Evolutionary conservation across 805 yeast genomes (phyloP).

Genomic region (Kazachstania africana): DNA sequence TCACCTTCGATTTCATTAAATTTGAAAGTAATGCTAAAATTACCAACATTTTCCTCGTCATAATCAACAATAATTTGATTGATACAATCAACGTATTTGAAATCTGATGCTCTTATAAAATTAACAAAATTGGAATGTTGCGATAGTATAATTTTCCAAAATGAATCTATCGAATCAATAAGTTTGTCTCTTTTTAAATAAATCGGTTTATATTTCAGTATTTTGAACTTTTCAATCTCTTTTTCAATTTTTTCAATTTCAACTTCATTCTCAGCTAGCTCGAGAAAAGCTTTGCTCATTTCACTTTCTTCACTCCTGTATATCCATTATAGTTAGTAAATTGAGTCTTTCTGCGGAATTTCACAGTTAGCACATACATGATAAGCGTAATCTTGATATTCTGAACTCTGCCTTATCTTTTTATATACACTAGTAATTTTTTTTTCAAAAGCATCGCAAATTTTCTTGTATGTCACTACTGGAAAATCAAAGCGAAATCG

Average conservation of each 20-base stretch:
- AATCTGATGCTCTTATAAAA: conserved; percentile 63
- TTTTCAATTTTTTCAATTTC: conserved; percentile 49
- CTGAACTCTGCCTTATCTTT: too few relatives aligned
- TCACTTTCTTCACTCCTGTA: background rate
- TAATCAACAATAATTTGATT: conserved; percentile 51
- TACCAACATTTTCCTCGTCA: conserved; percentile 32
- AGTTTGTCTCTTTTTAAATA: conserved; percentile 45
- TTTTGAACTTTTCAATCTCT: conserved; percentile 42
- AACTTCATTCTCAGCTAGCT: conserved; percentile 45
- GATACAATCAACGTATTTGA: conserved; percentile 58
- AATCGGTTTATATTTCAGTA: conserved; percentile 42
- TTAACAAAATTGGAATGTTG: conserved; percentile 80
- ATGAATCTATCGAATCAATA: conserved; percentile 39
- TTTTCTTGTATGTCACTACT: too few relatives aligned
- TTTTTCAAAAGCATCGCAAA: too few relatives aligned
- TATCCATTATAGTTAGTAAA: conserved; percentile 1
- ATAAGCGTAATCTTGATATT: too few relatives aligned
- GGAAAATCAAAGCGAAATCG: too few relatives aligned
- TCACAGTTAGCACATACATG: too few relatives aligned
- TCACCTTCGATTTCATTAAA: conserved; percentile 40
- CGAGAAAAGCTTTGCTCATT: conserved; percentile 12
- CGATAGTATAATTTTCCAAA: conserved; percentile 82
- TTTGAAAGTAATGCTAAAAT: conserved; percentile 48
- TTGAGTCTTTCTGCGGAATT: background rate
- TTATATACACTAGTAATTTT: too few relatives aligned